Conservation (phyloP, 78 protist genomes). For the Chrysochromulina parva region DNA sequence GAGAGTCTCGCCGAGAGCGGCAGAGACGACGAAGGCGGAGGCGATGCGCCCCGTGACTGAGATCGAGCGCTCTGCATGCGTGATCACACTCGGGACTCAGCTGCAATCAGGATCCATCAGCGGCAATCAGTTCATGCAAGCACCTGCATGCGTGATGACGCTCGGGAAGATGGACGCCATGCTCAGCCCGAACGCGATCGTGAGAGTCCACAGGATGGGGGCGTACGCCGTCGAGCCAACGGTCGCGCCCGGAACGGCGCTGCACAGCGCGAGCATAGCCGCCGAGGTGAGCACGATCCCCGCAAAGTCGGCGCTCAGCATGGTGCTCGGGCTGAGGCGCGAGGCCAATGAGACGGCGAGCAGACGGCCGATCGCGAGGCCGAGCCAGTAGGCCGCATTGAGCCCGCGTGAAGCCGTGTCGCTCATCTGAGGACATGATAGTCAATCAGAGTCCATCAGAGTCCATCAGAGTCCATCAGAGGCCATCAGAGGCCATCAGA, state of each 20-base stretch:
- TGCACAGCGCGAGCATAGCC: too few species aligned
- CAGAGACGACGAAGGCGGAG: neutral
- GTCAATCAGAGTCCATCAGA: too few species aligned
- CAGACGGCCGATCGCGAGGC: neutral
- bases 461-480: too few species aligned
- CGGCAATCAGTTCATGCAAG: too few species aligned
- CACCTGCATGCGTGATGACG: neutral
- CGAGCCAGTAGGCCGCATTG: neutral
- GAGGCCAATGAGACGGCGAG: neutral
- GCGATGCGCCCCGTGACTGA: neutral
- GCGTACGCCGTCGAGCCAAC: neutral
- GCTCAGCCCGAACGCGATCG: neutral
- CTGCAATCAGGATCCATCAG: too few species aligned
- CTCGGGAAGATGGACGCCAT: neutral
- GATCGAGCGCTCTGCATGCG: neutral
- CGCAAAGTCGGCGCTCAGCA: neutral
- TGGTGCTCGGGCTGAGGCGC: neutral
- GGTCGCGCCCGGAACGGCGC: too few species aligned
- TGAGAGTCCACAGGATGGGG: neutral
- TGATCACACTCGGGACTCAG: neutral
- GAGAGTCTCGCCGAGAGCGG: neutral
- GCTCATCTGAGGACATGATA: too few species aligned
- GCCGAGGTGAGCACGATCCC: neutral
- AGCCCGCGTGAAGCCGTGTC: neutral
- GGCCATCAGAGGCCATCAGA: too few species aligned